Evolutionary conservation across 2,329 filamentous ascomycete species (phyloP).

Genomic region (Arthroderma uncinatum): DNA sequence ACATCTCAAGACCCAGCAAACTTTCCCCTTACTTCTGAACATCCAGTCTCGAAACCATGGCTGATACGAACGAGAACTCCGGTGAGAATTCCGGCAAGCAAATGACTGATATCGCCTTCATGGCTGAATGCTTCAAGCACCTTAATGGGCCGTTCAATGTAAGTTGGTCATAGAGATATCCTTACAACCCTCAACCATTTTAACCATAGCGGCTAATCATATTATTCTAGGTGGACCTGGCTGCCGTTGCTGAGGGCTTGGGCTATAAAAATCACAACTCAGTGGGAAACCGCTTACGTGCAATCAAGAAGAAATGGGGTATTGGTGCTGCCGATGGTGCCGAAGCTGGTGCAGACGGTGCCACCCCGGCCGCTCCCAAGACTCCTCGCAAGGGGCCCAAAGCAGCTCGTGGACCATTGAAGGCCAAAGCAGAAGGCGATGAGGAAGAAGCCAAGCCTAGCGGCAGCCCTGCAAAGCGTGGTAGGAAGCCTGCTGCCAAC

Average conservation of each 20-base stretch:
- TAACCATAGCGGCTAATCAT: background rate
- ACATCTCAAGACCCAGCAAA: background rate
- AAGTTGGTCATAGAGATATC: background rate
- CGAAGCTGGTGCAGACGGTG: background rate
- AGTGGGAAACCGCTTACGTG: constrained; percentile 21
- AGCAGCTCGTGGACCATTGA: constrained; percentile 15
- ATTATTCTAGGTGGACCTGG: constrained; percentile 20
- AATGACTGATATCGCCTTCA: constrained; percentile 16
- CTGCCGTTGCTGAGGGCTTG: constrained; percentile 18
- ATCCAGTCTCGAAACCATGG: constrained; percentile 8
- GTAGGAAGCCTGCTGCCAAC: constrained; percentile 8
- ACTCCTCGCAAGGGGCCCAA: constrained; percentile 18
- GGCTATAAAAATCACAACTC: constrained; percentile 22
- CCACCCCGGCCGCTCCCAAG: background rate
- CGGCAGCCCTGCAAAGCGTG: constrained; percentile 5
- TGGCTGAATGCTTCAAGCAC: constrained; percentile 22
- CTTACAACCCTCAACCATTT: background rate
- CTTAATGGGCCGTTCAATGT: constrained; percentile 15
- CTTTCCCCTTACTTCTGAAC: background rate
- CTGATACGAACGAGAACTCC: constrained; percentile 2
- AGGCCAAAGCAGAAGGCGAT: constrained; percentile 12
- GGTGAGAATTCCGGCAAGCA: background rate
- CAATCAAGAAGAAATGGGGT: constrained; percentile 19
- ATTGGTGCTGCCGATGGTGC: background rate
- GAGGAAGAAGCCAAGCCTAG: constrained; percentile 6